These are phyloP conservation scores for Pulveroboletus ravenelii DNA, from an alignment of 768 basidiomycete genomes.

Conservation along the genomic window DNA sequence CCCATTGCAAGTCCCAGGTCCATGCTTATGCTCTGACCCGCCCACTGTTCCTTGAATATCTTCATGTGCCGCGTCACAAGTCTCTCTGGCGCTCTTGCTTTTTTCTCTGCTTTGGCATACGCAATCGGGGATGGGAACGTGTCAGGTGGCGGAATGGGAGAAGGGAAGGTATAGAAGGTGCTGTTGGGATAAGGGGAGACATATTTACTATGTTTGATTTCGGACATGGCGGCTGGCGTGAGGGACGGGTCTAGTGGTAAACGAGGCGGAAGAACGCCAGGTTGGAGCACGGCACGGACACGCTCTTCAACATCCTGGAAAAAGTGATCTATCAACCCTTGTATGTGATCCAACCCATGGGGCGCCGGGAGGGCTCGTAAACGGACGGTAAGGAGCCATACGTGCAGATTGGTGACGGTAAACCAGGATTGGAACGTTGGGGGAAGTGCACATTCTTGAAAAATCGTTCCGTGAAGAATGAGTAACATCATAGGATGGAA, in stretches of 20 bases:
- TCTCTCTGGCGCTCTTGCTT: slow-evolving; percentile 61
- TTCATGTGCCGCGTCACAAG: slow-evolving; percentile 86
- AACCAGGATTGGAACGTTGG: slow-evolving; percentile 98
- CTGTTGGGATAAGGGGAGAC: slow-evolving; percentile 21
- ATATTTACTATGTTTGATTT: slow-evolving; percentile 12
- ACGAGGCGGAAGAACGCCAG: slow-evolving; percentile 34
- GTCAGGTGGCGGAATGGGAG: slow-evolving; percentile 21
- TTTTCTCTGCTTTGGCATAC: slow-evolving; percentile 27
- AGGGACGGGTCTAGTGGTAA: slow-evolving; percentile 9
- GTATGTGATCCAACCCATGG: slow-evolving; percentile 64
- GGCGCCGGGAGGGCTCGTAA: slow-evolving; percentile 74
- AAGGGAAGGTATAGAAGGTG: slow-evolving; percentile 26
- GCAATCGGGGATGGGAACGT: slow-evolving; percentile 27
- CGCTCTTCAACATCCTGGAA: slow-evolving; percentile 92
- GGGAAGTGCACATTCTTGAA: slow-evolving; percentile 73
- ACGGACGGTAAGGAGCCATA: slow-evolving; percentile 87
- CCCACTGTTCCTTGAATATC: slow-evolving; percentile 89
- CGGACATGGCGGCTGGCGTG: slow-evolving; percentile 1
- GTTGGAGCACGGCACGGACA: slow-evolving; percentile 74
- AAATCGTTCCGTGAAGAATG: background rate
- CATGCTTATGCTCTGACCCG: slow-evolving; percentile 72
- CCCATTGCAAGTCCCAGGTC: slow-evolving; percentile 72
- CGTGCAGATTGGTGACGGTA: slow-evolving; percentile 85
- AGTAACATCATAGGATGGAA: background rate
- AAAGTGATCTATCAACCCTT: slow-evolving; percentile 89